Evolutionary conservation across 2,329 filamentous ascomycete genomes (phyloP), one percentile per base, ranked within the genome.

Genomic region (Stemphylium beticola): DNA sequence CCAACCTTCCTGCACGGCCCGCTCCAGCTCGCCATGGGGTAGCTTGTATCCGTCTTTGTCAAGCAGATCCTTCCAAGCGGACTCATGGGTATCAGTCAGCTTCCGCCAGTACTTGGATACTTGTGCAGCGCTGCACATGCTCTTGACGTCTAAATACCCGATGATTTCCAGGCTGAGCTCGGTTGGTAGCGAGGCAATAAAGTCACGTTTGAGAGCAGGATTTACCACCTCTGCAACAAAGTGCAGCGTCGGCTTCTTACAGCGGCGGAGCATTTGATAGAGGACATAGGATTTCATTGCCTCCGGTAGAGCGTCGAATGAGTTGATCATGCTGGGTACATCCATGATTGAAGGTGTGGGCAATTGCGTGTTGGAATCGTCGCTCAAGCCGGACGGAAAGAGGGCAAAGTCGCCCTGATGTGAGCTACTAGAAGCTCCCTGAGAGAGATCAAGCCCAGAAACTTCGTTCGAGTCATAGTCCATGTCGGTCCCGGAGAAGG

Each of bases 201-300:
- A 97, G 73, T 99, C 95, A 71, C 92, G 96, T 75, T 96, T 97
- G 52, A 99, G 78, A 0, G 93, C 92, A 7, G 95, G 95, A 68
- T 96, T 97, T 61, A 99, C 93, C 12, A 92, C 87, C 62, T 92
- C 88, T 32, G 93, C 92, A 50, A 99, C 88, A 49, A 96, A 88
- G 68, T 95, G 92, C 4, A 99, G 81, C 0, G 93, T 96, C 37
- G 92, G 89, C 63, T 96, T 90, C 5, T 92, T 86, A 69, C 93
- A 98, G 41, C 95, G 85, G 52, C 91, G 88, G 22, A 99, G 83
- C 50, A 99, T 86, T 72, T 99, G 93, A 72, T 96, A 98, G 87
- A 99, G 96, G 77, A 99, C 88, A 71, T 96, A 96, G 0, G 90
- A 90, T 77, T 99, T 95, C 84, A 99, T 87, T 67, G 95, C 89